Base-by-base conservation (phyloP, 2,329 filamentous ascomycete genomes). In the Pseudocercospora ulei region DNA sequence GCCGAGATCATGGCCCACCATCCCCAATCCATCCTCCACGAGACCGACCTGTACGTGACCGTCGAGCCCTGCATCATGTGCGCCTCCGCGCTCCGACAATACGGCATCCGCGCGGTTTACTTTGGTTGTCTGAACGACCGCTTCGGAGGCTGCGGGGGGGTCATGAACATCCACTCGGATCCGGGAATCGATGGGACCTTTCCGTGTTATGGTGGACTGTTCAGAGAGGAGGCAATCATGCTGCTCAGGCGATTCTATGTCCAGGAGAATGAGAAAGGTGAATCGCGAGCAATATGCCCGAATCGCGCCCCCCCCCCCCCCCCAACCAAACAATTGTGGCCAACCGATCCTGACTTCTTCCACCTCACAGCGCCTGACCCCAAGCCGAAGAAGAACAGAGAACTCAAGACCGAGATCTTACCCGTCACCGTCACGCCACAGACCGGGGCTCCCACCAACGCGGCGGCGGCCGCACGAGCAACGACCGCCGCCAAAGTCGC, bases 21-120 rank as follows among this genome's bases (percentile, higher is more conserved):
- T 49, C 72, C 80, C 37, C 72, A 75, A 20, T 72, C 71, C 7
- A 74, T 88, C 47, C 69, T 96, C 51, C 69, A 68, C 24, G 75
- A 87, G 48, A 81, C 78, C 6, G 77, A 81, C 56, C 75, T 98
- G 35, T 98, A 98, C 62, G 90, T 98, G 33, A 98, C 90, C 0
- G 88, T 98, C 38, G 92, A 98, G 64, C 90, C 90, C 3, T 98
- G 90, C 62, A 85, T 98, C 65, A 98, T 98, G 90, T 98, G 90
- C 59, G 90, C 90, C 7, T 92, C 86, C 4, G 76, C 92, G 37
- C 72, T 98, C 35, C 77, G 86, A 35, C 92, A 98, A 62, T 80
- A 92, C 49, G 75, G 78, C 8, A 86, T 98, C 62, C 76, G 81
- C 46, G 81, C 80, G 50, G 90, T 98, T 19, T 96, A 88, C 62